These are phyloP conservation scores for Chaetomium sp. DNA, from an alignment of 2,329 filamentous ascomycete genomes.

Conservation along the genomic window DNA sequence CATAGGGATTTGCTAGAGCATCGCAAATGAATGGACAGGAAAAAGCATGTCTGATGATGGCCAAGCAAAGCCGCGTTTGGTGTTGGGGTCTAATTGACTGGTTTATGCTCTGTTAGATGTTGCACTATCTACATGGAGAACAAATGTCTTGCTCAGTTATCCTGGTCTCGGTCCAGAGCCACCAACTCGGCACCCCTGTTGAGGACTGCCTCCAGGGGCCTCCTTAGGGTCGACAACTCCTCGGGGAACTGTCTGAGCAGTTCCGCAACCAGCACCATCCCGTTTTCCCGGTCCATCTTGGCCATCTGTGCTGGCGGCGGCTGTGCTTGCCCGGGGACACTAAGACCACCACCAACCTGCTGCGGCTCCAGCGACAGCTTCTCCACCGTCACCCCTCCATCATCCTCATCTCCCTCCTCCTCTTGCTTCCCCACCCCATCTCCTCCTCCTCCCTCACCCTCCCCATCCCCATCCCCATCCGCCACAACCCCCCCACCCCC, in stretches of 20 bases:
- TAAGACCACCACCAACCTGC: constrained; percentile 40
- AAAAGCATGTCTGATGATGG: constrained; percentile 37
- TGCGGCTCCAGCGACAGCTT: constrained; percentile 50
- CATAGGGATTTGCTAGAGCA: constrained; percentile 39
- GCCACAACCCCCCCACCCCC: background rate
- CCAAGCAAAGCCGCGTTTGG: constrained; percentile 21
- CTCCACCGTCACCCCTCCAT: constrained; percentile 35
- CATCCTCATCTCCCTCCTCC: constrained; percentile 6
- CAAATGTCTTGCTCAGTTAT: background rate
- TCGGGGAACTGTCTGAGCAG: constrained; percentile 50
- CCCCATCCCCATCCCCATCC: constrained; percentile 12
- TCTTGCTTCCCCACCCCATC: constrained; percentile 23
- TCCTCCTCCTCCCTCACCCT: constrained; percentile 21
- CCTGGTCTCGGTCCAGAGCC: constrained; percentile 33
- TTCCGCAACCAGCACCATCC: constrained; percentile 59
- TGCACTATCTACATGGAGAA: background rate
- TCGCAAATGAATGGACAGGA: constrained; percentile 38
- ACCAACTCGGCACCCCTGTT: constrained; percentile 53
- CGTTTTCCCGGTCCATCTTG: constrained; percentile 62
- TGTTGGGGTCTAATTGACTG: constrained; percentile 25
- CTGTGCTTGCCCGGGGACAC: constrained; percentile 36
- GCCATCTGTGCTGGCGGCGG: constrained; percentile 49
- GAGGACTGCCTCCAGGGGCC: constrained; percentile 52
- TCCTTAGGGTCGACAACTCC: constrained; percentile 44
- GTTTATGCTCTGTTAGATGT: constrained; percentile 9